These are phyloP conservation scores for Albifimbria verrucaria DNA, from an alignment of 2,329 filamentous ascomycete genomes.

Conservation along the genomic window DNA sequence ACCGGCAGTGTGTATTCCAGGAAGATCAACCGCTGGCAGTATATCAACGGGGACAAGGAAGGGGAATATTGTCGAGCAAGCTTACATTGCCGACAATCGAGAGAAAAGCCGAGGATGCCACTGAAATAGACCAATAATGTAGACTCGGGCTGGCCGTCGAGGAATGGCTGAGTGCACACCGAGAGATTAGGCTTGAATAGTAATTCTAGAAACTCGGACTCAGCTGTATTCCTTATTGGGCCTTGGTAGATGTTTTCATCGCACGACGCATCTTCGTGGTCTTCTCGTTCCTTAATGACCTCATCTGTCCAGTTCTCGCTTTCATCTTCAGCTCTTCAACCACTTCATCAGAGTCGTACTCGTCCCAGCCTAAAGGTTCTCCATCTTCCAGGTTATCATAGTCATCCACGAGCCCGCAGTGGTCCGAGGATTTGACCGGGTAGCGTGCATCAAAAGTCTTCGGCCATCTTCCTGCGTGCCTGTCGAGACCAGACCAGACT, in stretches of 20 bases:
- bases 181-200: not conserved
- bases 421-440: too few species aligned
- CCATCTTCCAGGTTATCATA: too few species aligned
- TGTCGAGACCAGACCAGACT: not conserved
- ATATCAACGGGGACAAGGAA: not conserved
- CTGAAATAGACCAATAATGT: not conserved
- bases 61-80: not conserved
- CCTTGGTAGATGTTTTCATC: not conserved
- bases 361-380: not conserved
- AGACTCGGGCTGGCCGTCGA: not conserved
- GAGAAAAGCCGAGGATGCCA: not conserved
- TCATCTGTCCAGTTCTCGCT: not conserved
- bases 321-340: not conserved
- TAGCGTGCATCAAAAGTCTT: too few species aligned
- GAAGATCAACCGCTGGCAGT: not conserved
- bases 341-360: not conserved
- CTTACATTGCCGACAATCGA: not conserved
- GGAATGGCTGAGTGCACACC: not conserved
- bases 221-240: not conserved
- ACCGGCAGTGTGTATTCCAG: not conserved
- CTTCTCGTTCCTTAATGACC: not conserved
- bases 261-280: not conserved
- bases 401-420: too few species aligned
- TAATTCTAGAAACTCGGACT: slow-evolving; percentile 1
- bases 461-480: not conserved